These are phyloP conservation scores for Acorus gramineus DNA, from an alignment of 106 monocot species.

Conservation along the genomic window DNA sequence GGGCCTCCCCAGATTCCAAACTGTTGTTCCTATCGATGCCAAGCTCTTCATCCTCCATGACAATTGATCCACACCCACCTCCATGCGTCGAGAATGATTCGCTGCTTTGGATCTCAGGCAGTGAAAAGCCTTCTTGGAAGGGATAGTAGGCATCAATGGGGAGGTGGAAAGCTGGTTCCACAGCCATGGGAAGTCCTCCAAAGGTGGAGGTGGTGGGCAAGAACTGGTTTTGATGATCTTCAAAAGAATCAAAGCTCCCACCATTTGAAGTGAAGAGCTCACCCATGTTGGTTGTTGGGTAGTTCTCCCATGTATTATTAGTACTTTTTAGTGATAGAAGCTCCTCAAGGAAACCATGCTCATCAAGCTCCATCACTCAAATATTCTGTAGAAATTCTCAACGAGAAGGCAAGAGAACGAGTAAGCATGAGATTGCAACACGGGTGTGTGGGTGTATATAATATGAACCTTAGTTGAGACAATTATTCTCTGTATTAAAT, in stretches of 20 bases:
- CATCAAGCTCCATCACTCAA: slow-evolving; percentile 72
- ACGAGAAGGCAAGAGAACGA: too few species aligned
- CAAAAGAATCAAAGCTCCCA: slow-evolving; percentile 17
- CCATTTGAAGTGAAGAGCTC: slow-evolving; percentile 33
- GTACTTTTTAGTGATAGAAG: slow-evolving; percentile 38
- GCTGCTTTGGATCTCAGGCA: background rate
- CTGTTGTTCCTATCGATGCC: background rate
- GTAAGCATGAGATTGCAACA: too few species aligned
- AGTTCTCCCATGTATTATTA: slow-evolving; percentile 35
- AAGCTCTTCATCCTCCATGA: background rate
- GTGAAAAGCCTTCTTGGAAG: background rate
- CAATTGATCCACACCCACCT: too few species aligned
- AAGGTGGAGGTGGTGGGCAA: slow-evolving; percentile 14
- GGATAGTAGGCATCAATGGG: slow-evolving; percentile 28
- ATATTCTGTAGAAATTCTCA: too few species aligned
- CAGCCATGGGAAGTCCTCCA: slow-evolving; percentile 25
- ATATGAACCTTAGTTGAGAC: too few species aligned
- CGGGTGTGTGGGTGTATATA: too few species aligned
- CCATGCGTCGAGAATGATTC: too few species aligned
- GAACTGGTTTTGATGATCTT: background rate
- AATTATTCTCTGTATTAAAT: background rate
- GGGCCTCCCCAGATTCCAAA: background rate
- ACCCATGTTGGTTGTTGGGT: slow-evolving; percentile 23
- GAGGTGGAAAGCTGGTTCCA: slow-evolving; percentile 13
- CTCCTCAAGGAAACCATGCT: slow-evolving; percentile 81